Base-by-base conservation (phyloP, 805 yeast species). In the Myxozyma monticola region DNA sequence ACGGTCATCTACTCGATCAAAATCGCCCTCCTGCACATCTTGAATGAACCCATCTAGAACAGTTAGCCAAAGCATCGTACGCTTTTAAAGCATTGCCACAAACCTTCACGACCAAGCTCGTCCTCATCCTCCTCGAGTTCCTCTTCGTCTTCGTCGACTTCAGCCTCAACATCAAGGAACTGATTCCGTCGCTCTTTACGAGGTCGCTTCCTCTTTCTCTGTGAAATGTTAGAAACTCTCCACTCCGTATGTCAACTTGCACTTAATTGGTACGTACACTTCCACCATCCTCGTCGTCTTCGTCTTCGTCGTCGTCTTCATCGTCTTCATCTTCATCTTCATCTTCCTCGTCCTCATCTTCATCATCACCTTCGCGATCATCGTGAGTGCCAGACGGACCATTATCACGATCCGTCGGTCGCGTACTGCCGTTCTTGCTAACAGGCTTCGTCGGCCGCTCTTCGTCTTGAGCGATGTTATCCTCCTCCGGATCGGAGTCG, bases 271-370 rank as follows among this genome's bases (percentile, higher is more conserved):
- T 33, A 37, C 25, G 17, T 34, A 26, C n/a, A 40, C 54, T 31
- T 45, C 60, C 96, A 9, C 93, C 97, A 57, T 90, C 97, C 38
- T 88, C 97, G 54, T 89, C 98, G 54, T 88, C 91, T 25, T 82
- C 83, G 35, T 85, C 95, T 57, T 90, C 98, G 45, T 91, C 98
- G 59, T 91, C 98, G 53, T 90, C 98, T 67, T 91, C 96, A 48
- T 91, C 99, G 68, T 91, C 98, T 49, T 97, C 98, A 74, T 93
- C 98, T 45, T 91, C 95, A 85, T 93, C 99, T 70, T 91, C 77
- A 67, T 89, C 95, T 74, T 85, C 90, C 68, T 90, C 90, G 26
- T 61, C 68, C 15, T 54, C 66, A 17, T 58, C 60, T 25, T 50
- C 56, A 2, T 41, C 60, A 20, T 38, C 38, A 17, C 28, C 60